These are phyloP conservation scores for Ananas comosus DNA, from an alignment of 176 grass and related monocot species.

Conservation along the genomic window DNA sequence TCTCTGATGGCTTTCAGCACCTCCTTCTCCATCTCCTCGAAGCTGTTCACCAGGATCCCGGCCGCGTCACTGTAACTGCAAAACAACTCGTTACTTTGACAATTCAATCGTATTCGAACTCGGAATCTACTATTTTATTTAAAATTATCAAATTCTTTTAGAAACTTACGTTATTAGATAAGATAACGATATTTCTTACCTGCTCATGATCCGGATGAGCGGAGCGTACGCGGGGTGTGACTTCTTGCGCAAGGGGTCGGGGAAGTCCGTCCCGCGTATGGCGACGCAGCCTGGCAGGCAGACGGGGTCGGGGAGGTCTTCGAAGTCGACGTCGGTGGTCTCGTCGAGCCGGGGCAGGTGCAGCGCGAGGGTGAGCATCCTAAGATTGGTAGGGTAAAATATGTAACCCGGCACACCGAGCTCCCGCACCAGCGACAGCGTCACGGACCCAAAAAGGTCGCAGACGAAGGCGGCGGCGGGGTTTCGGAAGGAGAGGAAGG, in stretches of 20 bases:
- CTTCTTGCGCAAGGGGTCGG: too few species aligned
- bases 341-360: too few species aligned
- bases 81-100: too few species aligned
- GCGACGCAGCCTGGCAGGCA: conserved; percentile 20
- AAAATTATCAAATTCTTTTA: neutral
- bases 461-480: conserved; percentile 33
- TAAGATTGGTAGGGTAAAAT: conserved; percentile 30
- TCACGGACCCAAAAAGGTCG: conserved; percentile 28
- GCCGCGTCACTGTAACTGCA: neutral
- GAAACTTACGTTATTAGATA: conserved; percentile 3
- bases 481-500: conserved; percentile 10
- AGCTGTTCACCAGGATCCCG: conserved; percentile 20
- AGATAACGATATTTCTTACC: conserved; percentile 24
- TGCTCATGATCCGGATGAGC: too few species aligned
- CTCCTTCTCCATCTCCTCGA: conserved; percentile 10
- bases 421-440: conserved; percentile 25
- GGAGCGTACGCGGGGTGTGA: too few species aligned
- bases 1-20: neutral
- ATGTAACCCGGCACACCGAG: conserved; percentile 41
- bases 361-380: too few species aligned
- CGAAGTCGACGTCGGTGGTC: too few species aligned
- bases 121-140: too few species aligned
- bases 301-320: conserved; percentile 20
- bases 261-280: neutral
- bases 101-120: too few species aligned